phyloP scores from a whole-genome alignment of 257 asterid genomes.

The Solanum appendiculatum region DNA sequence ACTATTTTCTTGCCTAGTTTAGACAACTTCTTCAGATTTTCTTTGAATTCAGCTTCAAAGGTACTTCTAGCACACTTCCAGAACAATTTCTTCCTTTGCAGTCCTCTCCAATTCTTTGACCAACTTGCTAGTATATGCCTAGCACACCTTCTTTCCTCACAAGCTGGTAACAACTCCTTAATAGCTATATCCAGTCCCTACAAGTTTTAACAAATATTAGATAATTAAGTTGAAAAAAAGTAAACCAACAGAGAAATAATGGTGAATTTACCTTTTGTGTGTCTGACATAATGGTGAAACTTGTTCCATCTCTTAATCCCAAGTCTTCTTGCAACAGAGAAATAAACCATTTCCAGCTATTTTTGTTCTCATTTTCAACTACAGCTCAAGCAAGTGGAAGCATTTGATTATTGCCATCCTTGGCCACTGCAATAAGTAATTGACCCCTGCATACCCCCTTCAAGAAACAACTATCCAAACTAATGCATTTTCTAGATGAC shows the following conservation, averaged over 20 bases:
- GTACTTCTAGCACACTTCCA: background rate
- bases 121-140: background rate
- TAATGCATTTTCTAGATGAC: background rate
- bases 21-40: background rate
- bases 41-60: background rate
- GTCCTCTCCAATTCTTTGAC: background rate
- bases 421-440: background rate
- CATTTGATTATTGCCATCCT: background rate
- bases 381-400: background rate
- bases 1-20: background rate
- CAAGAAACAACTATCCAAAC: background rate
- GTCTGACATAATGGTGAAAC: background rate
- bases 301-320: background rate
- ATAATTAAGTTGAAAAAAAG: no score
- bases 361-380: background rate
- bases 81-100: background rate
- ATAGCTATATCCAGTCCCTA: background rate
- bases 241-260: background rate
- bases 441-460: background rate
- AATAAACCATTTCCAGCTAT: background rate
- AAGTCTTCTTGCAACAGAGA: background rate
- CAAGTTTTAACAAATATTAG: background rate
- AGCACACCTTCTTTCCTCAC: background rate
- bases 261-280: background rate
- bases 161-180: background rate